Conservation (phyloP, 257 asterid species). For the Penstemon newberryi region DNA sequence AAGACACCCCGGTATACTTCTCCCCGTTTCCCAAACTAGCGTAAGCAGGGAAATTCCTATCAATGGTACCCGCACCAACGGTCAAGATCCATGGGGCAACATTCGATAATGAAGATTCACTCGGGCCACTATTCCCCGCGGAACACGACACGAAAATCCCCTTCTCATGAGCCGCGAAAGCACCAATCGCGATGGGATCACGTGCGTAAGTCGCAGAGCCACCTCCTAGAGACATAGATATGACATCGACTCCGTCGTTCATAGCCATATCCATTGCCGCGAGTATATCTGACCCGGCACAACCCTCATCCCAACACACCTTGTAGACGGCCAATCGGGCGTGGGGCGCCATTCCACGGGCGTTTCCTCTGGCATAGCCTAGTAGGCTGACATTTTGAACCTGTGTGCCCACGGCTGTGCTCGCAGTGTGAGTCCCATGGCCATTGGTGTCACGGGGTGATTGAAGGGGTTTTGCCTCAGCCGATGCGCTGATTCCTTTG, state of each 20-base stretch:
- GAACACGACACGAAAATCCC: conserved; percentile 69
- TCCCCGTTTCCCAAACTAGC: conserved; percentile 43
- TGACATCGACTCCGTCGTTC: conserved; percentile 59
- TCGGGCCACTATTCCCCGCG: conserved; percentile 63
- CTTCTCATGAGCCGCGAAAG: conserved; percentile 66
- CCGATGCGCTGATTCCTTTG: conserved; percentile 33
- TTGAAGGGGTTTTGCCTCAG: conserved; percentile 20
- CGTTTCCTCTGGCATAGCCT: conserved; percentile 62
- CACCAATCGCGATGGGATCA: conserved; percentile 58
- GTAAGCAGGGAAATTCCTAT: conserved; percentile 60
- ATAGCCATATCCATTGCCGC: conserved; percentile 71
- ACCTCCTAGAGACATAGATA: conserved; percentile 67
- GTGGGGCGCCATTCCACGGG: conserved; percentile 71
- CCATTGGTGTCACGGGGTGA: conserved; percentile 75
- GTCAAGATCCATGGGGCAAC: conserved; percentile 79
- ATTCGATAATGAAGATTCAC: conserved; percentile 40
- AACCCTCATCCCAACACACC: conserved; percentile 60
- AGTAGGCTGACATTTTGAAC: conserved; percentile 52
- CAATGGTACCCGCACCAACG: conserved; percentile 72
- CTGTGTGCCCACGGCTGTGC: conserved; percentile 60
- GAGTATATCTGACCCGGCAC: conserved; percentile 60
- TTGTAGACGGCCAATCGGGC: conserved; percentile 66
- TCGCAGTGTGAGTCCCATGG: conserved; percentile 72
- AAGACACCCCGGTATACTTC: conserved; percentile 49
- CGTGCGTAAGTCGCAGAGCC: conserved; percentile 39